phyloP scores from a whole-genome alignment of 352 stramenopile genomes.

The Lagenidium giganteum region DNA sequence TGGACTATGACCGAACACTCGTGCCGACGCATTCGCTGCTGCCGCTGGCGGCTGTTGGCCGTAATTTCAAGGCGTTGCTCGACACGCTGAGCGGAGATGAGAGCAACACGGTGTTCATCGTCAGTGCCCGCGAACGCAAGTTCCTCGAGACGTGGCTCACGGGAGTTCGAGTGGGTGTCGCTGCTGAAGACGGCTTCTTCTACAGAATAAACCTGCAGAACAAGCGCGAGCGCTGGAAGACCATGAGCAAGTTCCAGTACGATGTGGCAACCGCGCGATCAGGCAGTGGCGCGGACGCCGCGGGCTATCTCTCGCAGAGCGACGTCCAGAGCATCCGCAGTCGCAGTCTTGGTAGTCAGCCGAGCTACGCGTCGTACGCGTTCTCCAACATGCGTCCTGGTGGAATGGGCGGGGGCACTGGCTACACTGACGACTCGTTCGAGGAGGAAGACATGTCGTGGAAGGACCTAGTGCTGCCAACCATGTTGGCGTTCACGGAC shows the following conservation, averaged over 20 bases:
- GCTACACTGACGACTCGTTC: constrained; percentile 37
- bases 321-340: constrained; percentile 1
- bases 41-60: constrained; percentile 69
- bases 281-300: constrained; percentile 14
- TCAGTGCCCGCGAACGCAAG: constrained; percentile 72
- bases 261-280: constrained; percentile 36
- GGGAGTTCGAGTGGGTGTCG: constrained; percentile 63
- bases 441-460: constrained; percentile 62
- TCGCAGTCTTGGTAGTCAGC: constrained; percentile 10
- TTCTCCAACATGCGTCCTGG: constrained; percentile 1
- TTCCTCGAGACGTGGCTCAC: constrained; percentile 89
- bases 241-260: constrained; percentile 83
- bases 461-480: constrained; percentile 76
- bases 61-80: constrained; percentile 74
- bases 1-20: constrained; percentile 87
- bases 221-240: constrained; percentile 69
- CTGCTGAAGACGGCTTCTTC: constrained; percentile 72
- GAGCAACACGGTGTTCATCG: constrained; percentile 74
- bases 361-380: constrained; percentile 2
- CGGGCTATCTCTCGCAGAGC: background rate
- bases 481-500: constrained; percentile 75
- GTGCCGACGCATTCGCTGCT: constrained; percentile 71
- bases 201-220: constrained; percentile 80
- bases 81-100: constrained; percentile 60
- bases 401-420: constrained; percentile 7